phyloP scores from a whole-genome alignment of 1,284 basidiomycete species.

The Leccinum ponderosum region DNA sequence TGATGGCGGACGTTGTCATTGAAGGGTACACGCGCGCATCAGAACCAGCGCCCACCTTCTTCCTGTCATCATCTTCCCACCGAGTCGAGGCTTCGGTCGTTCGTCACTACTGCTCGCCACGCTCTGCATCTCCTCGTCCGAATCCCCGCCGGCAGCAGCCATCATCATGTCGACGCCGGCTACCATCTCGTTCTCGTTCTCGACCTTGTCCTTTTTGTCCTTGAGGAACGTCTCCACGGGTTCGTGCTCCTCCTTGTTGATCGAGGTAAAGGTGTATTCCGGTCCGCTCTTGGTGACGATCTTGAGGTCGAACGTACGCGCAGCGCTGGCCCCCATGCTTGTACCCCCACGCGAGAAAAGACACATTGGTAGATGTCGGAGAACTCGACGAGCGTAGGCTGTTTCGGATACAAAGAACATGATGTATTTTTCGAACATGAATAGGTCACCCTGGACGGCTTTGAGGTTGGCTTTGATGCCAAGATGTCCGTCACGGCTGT shows the following conservation, averaged over 20 bases:
- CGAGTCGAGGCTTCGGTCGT: constrained; percentile 51
- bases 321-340: constrained; percentile 77
- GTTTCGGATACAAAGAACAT: constrained; percentile 28
- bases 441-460: constrained; percentile 95
- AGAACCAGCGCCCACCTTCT: constrained; percentile 57
- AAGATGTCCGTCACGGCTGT: constrained; percentile 72
- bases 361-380: constrained; percentile 90
- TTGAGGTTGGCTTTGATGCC: constrained; percentile 97
- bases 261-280: constrained; percentile 88
- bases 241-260: constrained; percentile 96
- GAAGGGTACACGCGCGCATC: no score
- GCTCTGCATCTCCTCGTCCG: constrained; percentile 86
- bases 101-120: constrained; percentile 72
- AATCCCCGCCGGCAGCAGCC: constrained; percentile 69
- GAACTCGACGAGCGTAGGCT: constrained; percentile 90
- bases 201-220: constrained; percentile 86
- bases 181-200: constrained; percentile 90
- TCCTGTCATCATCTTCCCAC: constrained; percentile 79
- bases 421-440: constrained; percentile 96
- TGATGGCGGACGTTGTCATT: no score
- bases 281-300: constrained; percentile 82
- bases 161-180: constrained; percentile 78
- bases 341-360: constrained; percentile 92
- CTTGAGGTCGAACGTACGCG: constrained; percentile 94
- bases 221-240: constrained; percentile 83